Conservation (phyloP, 768 basidiomycete genomes). For the Amanita rubescens region DNA sequence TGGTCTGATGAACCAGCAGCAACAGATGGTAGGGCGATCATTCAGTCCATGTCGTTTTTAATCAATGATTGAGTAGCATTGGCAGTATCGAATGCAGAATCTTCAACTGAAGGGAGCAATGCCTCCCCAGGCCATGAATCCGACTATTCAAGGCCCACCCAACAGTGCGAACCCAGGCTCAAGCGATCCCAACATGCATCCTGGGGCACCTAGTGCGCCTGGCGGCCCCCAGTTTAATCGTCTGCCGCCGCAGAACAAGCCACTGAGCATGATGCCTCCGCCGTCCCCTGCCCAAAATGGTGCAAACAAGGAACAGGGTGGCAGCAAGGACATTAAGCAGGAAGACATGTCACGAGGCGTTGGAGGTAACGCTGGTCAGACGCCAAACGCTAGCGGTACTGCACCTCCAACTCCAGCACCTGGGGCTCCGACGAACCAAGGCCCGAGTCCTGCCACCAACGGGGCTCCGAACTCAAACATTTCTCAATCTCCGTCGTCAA, state of each 20-base stretch:
- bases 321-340: neutral
- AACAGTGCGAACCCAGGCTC: neutral
- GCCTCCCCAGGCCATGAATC: slow-evolving; percentile 6
- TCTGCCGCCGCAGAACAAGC: slow-evolving; percentile 4
- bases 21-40: slow-evolving; percentile 2
- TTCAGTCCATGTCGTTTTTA: slow-evolving; percentile 3
- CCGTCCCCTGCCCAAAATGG: slow-evolving; percentile 5
- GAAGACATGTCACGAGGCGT: neutral
- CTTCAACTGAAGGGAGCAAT: neutral
- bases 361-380: slow-evolving; percentile 5
- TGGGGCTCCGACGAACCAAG: neutral
- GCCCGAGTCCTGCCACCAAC: neutral
- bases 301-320: slow-evolving; percentile 6
- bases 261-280: slow-evolving; percentile 5
- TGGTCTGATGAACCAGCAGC: slow-evolving; percentile 1
- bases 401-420: slow-evolving; percentile 5
- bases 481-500: slow-evolving; percentile 4
- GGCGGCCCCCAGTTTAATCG: slow-evolving; percentile 5
- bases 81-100: neutral
- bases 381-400: slow-evolving; percentile 6
- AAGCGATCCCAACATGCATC: neutral
- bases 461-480: slow-evolving; percentile 4
- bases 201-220: neutral
- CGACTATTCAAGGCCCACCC: slow-evolving; percentile 5
- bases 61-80: slow-evolving; percentile 3